Percentiles rank a stretch among this genome's conserved stretches.
These are phyloP conservation scores for Hyaloscypha hepaticicola DNA, from an alignment of 495 filamentous ascomycete genomes.

Conservation along the genomic window DNA sequence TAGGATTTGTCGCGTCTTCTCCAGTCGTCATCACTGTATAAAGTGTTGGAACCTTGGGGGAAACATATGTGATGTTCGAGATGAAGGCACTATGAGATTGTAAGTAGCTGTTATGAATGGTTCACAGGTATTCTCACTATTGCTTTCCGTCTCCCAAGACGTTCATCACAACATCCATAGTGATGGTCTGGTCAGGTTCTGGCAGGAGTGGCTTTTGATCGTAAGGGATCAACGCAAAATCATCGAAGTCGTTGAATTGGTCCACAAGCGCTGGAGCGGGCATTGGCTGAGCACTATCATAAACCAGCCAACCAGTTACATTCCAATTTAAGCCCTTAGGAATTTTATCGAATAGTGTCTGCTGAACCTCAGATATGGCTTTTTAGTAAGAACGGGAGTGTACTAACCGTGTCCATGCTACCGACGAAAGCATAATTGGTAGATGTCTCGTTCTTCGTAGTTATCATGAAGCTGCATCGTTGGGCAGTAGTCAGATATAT, in stretches of 20 bases:
- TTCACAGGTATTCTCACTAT: slow-evolving; percentile 49
- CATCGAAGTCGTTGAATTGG: not conserved
- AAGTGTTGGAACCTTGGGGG: slow-evolving; percentile 73
- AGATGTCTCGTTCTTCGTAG: slow-evolving; percentile 42
- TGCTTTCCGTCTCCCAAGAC: slow-evolving; percentile 73
- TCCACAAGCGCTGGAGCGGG: not conserved
- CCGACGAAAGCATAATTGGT: slow-evolving; percentile 11
- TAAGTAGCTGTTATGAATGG: not conserved
- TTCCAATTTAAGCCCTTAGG: slow-evolving; percentile 48
- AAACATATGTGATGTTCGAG: slow-evolving; percentile 71
- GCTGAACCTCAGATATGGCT: not conserved
- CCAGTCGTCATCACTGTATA: slow-evolving; percentile 66
- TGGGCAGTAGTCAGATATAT: slow-evolving; percentile 51
- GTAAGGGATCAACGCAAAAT: slow-evolving; percentile 58
- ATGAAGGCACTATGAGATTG: slow-evolving; percentile 60
- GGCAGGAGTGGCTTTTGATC: slow-evolving; percentile 58
- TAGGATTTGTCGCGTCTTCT: slow-evolving; percentile 39
- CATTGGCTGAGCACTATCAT: not conserved
- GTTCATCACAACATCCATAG: slow-evolving; percentile 51
- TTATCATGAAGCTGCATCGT: slow-evolving; percentile 41
- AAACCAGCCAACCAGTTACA: slow-evolving; percentile 10
- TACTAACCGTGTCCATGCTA: slow-evolving; percentile 51
- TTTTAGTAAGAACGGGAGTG: not conserved
- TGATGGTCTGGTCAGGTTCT: slow-evolving; percentile 52
- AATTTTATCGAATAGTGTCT: slow-evolving; percentile 61